phyloP scores from a whole-genome alignment of 2,329 filamentous ascomycete species.

The Ophiostoma perfectum region DNA sequence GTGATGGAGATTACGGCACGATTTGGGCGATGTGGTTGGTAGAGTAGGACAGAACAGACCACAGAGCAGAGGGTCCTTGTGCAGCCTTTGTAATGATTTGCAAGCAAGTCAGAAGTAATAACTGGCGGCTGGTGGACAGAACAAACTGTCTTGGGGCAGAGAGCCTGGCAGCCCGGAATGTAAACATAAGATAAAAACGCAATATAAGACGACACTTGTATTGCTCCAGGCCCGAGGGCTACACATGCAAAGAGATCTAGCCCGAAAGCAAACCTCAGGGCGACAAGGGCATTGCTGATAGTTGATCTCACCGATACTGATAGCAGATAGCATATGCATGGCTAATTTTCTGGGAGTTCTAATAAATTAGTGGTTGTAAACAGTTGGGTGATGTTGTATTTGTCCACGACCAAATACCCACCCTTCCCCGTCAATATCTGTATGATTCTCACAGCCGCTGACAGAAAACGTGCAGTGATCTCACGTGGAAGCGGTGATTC shows the following conservation, averaged over 20 bases:
- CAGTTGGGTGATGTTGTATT: too few relatives aligned
- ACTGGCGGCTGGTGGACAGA: too few relatives aligned
- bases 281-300: neutral
- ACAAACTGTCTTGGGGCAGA: too few relatives aligned
- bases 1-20: neutral
- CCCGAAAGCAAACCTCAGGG: neutral
- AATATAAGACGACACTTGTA: neutral
- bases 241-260: neutral
- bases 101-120: neutral
- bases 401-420: neutral
- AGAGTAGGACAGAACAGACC: neutral
- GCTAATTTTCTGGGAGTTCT: too few relatives aligned
- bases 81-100: neutral
- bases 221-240: neutral
- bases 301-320: neutral
- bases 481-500: conserved; percentile 3
- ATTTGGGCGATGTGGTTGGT: neutral
- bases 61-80: neutral
- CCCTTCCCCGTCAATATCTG: neutral
- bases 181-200: too few relatives aligned
- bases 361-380: too few relatives aligned
- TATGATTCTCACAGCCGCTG: neutral
- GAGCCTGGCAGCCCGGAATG: too few relatives aligned
- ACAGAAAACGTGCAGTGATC: neutral
- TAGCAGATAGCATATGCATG: conserved; percentile 5